Evolutionary conservation across 306 rosid species (phyloP), one percentile per base, ranked within the genome.

Genomic region (Castanospermum australe): DNA sequence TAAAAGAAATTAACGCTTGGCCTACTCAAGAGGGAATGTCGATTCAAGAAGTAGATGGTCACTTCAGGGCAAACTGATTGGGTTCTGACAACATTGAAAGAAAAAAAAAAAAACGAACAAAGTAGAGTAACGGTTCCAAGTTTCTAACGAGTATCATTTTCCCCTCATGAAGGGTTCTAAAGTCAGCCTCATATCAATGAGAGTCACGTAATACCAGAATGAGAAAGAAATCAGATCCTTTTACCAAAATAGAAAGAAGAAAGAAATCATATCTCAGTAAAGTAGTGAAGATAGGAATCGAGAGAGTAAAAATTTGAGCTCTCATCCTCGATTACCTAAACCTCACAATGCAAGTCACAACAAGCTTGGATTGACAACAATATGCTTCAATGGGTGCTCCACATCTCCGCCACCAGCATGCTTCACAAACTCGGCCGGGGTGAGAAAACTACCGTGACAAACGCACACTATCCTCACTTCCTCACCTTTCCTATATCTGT

Each of bases 371-470:
- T 28, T 50, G 9, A 87, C 91, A 8, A 85, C 87, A 60, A 89
- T 87, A 81, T 89, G 91, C 69, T 83, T 87, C 22, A 87, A 63
- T 0, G 89, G 91, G 72, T 85, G 80, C 3, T 65, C 66, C 4
- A 88, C 94, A 0, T 93, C 96, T 11, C 77, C 77, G 0, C 96
- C 96, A 13, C 97, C 97, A 1, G 89, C 97, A 22, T 93, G 97
- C 83, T 88, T 89, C 2, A 93, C 90, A 63, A 93, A 93, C 81
- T 93, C 97, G 0, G 96, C 92, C 0, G 96, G 96, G 0, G 94
- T 66, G 12, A 89, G 84, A 61, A 87, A 89, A 73, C 44, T 84
- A 13, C 88, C 90, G 21, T 89, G 89, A 48, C 93, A 89, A 15
- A 87, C 86, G 21, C 89, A 85, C 5, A 89, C 64, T 48, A 89